Evolutionary conservation across 2,329 filamentous ascomycete species (phyloP), one percentile per base, ranked within the genome.

Genomic region (Fusarium concolor): DNA sequence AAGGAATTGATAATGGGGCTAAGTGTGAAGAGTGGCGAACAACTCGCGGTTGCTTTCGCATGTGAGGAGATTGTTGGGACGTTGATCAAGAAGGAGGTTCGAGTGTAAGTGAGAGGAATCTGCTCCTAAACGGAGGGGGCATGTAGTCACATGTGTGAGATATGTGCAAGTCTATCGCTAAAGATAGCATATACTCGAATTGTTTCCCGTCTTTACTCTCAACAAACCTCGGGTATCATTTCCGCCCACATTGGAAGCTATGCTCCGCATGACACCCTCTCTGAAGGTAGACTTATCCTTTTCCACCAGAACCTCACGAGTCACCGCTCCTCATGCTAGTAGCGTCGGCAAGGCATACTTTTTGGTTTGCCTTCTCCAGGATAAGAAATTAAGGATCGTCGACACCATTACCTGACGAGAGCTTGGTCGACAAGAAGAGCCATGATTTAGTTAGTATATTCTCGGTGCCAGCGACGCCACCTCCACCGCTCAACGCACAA

Each of bases 11-110:
- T 90, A 91, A 65, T 86, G 79, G 20, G 73, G 0, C 86, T 89
- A 2, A 79, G 86, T 0, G 75, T 93, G 20, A 84, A 77, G 2
- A 80, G 80, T 6, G 76, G 82, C 0, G 84, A 86, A 18, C 86
- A 90, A 57, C 79, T 84, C 5, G 86, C 96, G 33, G 84, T 84
- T 24, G 92, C 89, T 62, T 88, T 94, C 47, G 92, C 92, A 77
- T 98, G 94, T 68, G 95, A 97, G 79, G 90, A 93, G 42, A 91
- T 98, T 71, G 92, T 89, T 5, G 88, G 88, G 3, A 89, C 88
- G 0, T 76, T 81, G 31, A 75, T 85, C 38, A 70, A 75, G 18
- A 65, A 67, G 47, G 62, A 63, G 24, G 37, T 76, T 52, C 46
- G 57, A 20, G 60, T 75, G 38, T 52, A 33, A 63, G 65, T 37